These are phyloP conservation scores for Colletotrichum chlorophyti DNA, from an alignment of 2,329 filamentous ascomycete genomes.

Conservation along the genomic window DNA sequence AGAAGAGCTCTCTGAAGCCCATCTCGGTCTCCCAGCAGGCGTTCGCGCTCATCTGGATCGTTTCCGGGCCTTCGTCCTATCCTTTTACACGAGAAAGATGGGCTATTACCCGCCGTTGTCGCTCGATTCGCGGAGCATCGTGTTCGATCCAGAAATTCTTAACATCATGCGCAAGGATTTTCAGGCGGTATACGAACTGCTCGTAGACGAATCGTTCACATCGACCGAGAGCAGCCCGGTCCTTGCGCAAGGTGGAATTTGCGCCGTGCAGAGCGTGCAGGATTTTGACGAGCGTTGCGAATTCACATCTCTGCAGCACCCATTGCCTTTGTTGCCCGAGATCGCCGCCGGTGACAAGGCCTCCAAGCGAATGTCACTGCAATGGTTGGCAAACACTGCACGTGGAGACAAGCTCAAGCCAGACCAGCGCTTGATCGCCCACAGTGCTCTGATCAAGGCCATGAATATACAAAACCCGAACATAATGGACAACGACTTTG, in stretches of 20 bases:
- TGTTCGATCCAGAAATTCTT: conserved; percentile 66
- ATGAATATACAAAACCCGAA: conserved; percentile 50
- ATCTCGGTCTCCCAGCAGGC: conserved; percentile 68
- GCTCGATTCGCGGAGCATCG: conserved; percentile 43
- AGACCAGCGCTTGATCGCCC: conserved; percentile 55
- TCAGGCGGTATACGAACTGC: conserved; percentile 71
- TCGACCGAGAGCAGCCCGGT: conserved; percentile 56
- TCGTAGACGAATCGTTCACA: conserved; percentile 69
- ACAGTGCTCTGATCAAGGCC: conserved; percentile 59
- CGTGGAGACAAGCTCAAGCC: conserved; percentile 49
- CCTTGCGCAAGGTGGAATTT: conserved; percentile 70
- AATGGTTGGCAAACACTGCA: conserved; percentile 44
- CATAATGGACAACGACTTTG: conserved; percentile 59
- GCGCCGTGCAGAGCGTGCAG: conserved; percentile 71
- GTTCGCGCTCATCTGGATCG: conserved; percentile 73
- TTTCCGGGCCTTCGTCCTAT: conserved; percentile 73
- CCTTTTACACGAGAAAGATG: conserved; percentile 70
- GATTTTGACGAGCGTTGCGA: conserved; percentile 69
- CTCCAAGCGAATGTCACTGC: conserved; percentile 40
- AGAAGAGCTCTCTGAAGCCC: conserved; percentile 70
- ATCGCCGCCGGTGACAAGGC: conserved; percentile 35
- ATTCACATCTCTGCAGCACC: conserved; percentile 66
- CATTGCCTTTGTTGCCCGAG: conserved; percentile 71
- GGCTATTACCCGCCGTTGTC: conserved; percentile 74
- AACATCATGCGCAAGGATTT: conserved; percentile 73